Conservation (phyloP, 257 asterid species). For the Perilla frutescens region DNA sequence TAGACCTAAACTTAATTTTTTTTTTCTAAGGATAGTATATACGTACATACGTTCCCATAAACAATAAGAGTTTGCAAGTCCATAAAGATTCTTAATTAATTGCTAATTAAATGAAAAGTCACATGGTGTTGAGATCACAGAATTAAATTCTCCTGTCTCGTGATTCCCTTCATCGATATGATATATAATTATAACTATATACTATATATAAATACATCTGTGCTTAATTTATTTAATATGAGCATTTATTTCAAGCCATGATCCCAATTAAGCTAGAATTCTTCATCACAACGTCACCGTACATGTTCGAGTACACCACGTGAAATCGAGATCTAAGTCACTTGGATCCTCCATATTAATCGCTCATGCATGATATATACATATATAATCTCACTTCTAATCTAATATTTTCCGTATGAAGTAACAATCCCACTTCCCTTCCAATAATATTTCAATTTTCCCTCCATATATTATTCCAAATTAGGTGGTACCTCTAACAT, state of each 20-base stretch:
- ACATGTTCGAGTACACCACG: constrained; percentile 40
- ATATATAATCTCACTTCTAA: constrained; percentile 26
- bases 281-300: constrained; percentile 42
- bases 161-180: neutral
- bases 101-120: constrained; percentile 22
- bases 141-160: constrained; percentile 41
- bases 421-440: neutral
- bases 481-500: neutral
- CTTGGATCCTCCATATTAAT: constrained; percentile 41
- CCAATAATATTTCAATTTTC: neutral
- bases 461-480: constrained; percentile 23
- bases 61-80: neutral
- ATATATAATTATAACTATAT: neutral
- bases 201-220: too few species aligned
- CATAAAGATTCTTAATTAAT: constrained; percentile 1
- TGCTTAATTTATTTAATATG: neutral
- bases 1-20: neutral
- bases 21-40: neutral
- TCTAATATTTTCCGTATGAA: too few species aligned
- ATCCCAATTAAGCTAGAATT: constrained; percentile 30
- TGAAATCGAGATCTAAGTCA: constrained; percentile 46
- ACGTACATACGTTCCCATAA: neutral
- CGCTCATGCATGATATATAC: constrained; percentile 8
- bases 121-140: constrained; percentile 38
- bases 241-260: neutral